Conservation (phyloP, 192 early-diverging fungal genomes). For the Fimicolochytrium jonesii region DNA sequence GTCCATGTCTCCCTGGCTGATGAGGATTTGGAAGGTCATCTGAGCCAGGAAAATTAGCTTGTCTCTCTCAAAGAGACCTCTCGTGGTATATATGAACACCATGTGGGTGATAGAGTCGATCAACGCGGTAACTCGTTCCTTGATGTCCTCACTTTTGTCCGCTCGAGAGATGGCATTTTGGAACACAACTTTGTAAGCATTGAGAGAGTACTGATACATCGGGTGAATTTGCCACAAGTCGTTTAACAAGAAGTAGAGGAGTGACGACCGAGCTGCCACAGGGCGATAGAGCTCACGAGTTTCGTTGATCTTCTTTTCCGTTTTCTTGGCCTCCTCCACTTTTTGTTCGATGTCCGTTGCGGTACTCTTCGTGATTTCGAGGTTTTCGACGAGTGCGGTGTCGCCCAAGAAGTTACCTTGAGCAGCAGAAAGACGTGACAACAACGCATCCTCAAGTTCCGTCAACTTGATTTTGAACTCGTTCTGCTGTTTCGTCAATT, state of each 20-base stretch:
- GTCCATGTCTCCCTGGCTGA: constrained; percentile 52
- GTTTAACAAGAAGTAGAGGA: constrained; percentile 63
- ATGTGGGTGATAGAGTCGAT: constrained; percentile 63
- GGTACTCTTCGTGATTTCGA: constrained; percentile 60
- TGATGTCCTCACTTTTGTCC: constrained; percentile 57
- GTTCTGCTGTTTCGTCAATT: constrained; percentile 65
- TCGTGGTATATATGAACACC: constrained; percentile 60
- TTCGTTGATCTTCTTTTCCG: constrained; percentile 67
- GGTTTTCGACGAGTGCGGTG: constrained; percentile 61
- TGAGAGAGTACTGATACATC: constrained; percentile 69
- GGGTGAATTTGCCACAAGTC: constrained; percentile 66
- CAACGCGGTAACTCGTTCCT: constrained; percentile 50
- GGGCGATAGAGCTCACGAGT: constrained; percentile 63
- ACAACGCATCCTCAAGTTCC: constrained; percentile 59
- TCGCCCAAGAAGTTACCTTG: constrained; percentile 65
- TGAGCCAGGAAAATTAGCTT: constrained; percentile 62
- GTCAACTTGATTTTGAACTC: constrained; percentile 65
- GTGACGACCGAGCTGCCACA: constrained; percentile 58
- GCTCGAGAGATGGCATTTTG: constrained; percentile 56
- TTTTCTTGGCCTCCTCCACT: constrained; percentile 61
- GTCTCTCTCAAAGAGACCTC: constrained; percentile 61
- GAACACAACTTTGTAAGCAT: constrained; percentile 65
- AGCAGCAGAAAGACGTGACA: constrained; percentile 54
- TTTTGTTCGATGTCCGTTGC: constrained; percentile 64
- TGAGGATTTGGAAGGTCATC: constrained; percentile 65